A percentile compares a stretch with the other conserved stretches of the same genome.
Evolutionary conservation across 306 rosid genomes (phyloP).

Genomic region (Hippophae tibetana): DNA sequence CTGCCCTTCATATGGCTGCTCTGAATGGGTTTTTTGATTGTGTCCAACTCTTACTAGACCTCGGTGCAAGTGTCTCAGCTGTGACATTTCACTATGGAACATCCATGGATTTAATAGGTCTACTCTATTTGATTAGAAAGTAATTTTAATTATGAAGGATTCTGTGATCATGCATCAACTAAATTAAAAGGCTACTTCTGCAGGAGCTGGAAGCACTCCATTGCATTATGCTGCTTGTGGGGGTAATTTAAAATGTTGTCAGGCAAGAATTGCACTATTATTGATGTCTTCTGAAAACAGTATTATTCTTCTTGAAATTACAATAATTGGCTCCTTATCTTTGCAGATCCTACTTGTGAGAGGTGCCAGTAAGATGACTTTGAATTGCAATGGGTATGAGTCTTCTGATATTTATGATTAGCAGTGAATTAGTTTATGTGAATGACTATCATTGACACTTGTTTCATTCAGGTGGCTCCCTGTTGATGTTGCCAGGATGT

Average conservation of each 20-base stretch:
- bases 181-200: conserved; percentile 9
- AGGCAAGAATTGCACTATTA: conserved; percentile 45
- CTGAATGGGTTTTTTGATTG: conserved; percentile 82
- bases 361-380: conserved; percentile 65
- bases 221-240: conserved; percentile 99
- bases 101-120: conserved; percentile 93
- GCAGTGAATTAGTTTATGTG: conserved; percentile 12
- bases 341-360: conserved; percentile 72
- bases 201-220: conserved; percentile 97
- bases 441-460: conserved; percentile 9
- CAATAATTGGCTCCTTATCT: conserved; percentile 17
- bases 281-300: neutral
- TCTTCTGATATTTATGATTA: conserved; percentile 5
- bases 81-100: conserved; percentile 84
- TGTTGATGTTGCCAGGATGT: conserved; percentile 87
- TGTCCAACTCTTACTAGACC: conserved; percentile 84
- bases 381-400: conserved; percentile 89
- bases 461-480: conserved; percentile 78
- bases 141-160: conserved; percentile 7
- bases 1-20: conserved; percentile 95
- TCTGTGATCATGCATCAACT: conserved; percentile 17
- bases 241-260: conserved; percentile 90
- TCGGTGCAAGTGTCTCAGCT: conserved; percentile 56
- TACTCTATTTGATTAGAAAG: conserved; percentile 9
- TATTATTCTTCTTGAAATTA: conserved; percentile 14